Evolutionary conservation across 805 yeast species (phyloP).

Genomic region (Wickerhamiella siamensis): DNA sequence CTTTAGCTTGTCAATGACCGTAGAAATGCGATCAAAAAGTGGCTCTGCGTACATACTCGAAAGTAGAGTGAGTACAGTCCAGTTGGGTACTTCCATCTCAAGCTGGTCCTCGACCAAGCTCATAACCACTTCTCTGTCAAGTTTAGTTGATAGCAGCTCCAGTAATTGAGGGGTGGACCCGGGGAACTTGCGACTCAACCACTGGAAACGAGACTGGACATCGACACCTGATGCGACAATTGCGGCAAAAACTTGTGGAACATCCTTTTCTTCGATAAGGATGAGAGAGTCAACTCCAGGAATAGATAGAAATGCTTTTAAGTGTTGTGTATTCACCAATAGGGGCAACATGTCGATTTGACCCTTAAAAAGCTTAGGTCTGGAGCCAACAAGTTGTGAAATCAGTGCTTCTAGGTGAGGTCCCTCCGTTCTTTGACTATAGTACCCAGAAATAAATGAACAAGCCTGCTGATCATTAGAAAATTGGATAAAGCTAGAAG

Average conservation of each 20-base stretch:
- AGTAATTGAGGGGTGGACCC: slow-evolving; percentile 2
- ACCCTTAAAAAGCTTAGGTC: slow-evolving; percentile 3
- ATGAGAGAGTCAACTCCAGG: not conserved
- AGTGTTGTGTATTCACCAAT: not conserved
- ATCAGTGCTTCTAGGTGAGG: slow-evolving; percentile 3
- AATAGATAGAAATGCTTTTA: slow-evolving; percentile 2
- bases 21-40: not conserved
- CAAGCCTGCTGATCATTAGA: slow-evolving; percentile 8
- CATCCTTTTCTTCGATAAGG: not conserved
- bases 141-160: not conserved
- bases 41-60: not conserved
- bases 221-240: slow-evolving; percentile 4
- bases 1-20: not conserved
- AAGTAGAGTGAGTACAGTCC: not conserved
- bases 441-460: slow-evolving; percentile 8
- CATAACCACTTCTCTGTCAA: slow-evolving; percentile 5
- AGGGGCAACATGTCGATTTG: not conserved
- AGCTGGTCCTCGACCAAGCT: not conserved
- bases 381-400: not conserved
- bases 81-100: not conserved
- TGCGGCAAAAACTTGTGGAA: not conserved
- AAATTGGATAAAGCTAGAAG: not conserved
- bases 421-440: not conserved
- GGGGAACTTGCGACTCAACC: slow-evolving; percentile 5
- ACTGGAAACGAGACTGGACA: slow-evolving; percentile 6